Evolutionary conservation across 176 grass and related monocot genomes (phyloP), one percentile per base, ranked within the genome.

Genomic region (Typha latifolia): DNA sequence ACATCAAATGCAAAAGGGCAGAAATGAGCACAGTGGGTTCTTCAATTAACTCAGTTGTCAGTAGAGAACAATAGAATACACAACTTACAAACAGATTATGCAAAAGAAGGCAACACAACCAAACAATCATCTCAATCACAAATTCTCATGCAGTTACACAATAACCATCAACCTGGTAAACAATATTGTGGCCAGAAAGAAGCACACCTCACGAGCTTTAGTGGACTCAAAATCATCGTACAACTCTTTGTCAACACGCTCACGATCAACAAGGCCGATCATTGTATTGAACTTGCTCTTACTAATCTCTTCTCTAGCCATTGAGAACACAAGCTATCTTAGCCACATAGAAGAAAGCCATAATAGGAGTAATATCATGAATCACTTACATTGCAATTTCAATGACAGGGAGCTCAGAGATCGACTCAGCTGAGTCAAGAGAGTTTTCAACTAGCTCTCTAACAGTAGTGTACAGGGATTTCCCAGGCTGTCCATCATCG

Each of bases 211-310:
- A 53, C 92, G 92, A 80, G 80, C 87, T 77, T 96, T 96, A 71
- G 69, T 69, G 51, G 88, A 91, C 64, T 96, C 92, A 91, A 96
- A 96, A 84, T 91, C 92, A 91, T 96, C 92, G 74, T 96, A 91
- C 15, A 96, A 85, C 34, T 74, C 88, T 75, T 80, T 77, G 74
- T 96, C 92, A 74, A 96, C 80, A 68, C 88, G 92, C 34, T 86
- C 78, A 51, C 85, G 85, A 61, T 96, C 80, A 70, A 82, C 85
- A 63, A 96, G 85, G 53, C 92, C 92, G 66, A 96, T 96, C 92
- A 96, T 91, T 64, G 88, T 96, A 74, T 96, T 96, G 78, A 86
- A 96, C 70, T 88, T 96, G 80, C 77, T 84, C 80, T 75, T 96
- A 8, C 69, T 96, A 51, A 96, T 91, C 82, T 96, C 92, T 80